A percentile compares a stretch with the other conserved stretches of the same genome.
Evolutionary conservation across 2,329 filamentous ascomycete genomes (phyloP).

Genomic region (Dactylellina cionopaga): DNA sequence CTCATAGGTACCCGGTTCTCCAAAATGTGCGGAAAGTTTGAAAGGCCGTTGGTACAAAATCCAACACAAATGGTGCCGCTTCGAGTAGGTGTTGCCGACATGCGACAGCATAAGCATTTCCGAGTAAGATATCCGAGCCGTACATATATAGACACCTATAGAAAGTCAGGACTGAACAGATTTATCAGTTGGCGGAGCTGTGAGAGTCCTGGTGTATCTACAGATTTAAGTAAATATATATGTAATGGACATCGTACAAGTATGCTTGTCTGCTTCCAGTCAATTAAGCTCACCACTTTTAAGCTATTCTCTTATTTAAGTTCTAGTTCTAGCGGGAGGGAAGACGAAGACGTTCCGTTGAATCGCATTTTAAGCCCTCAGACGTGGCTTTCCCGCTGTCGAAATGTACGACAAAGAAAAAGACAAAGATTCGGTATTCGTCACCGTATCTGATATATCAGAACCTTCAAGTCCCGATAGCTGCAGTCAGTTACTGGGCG

Average conservation of each 20-base stretch:
- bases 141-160: no score
- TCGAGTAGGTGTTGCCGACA: constrained; percentile 1
- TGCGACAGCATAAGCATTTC: no score
- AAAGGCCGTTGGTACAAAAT: no score
- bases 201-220: not conserved
- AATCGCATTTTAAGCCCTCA: not conserved
- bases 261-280: no score
- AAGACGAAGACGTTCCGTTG: no score
- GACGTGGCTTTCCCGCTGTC: not conserved
- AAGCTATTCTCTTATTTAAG: not conserved
- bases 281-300: not conserved
- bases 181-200: not conserved
- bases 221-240: not conserved
- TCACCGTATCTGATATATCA: constrained; percentile 3
- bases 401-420: constrained; percentile 7
- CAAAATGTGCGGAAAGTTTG: no score
- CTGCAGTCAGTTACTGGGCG: not conserved
- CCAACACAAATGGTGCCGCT: no score
- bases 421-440: not conserved
- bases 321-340: no score
- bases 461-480: not conserved
- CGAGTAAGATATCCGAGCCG: not conserved
- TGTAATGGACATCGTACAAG: no score
- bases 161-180: not conserved
- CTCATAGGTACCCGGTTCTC: no score